phyloP scores from a whole-genome alignment of 2,329 filamentous ascomycete species.

The Pseudopithomyces chartarum region DNA sequence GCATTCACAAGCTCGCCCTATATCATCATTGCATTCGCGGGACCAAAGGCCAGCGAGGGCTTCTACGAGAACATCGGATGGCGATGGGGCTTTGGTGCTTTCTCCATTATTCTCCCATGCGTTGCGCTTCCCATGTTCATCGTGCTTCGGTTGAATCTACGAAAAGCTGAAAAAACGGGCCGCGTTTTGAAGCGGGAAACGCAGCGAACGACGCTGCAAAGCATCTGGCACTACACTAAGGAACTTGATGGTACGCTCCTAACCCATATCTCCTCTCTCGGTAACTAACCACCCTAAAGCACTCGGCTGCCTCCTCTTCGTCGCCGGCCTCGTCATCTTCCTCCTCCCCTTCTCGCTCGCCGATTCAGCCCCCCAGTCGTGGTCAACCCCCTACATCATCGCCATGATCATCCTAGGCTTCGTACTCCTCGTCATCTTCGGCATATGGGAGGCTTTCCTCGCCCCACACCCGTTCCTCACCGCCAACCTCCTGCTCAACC shows the following conservation, averaged over 20 bases:
- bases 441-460: slow-evolving; percentile 45
- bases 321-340: slow-evolving; percentile 66
- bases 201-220: slow-evolving; percentile 54
- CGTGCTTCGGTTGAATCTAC: slow-evolving; percentile 60
- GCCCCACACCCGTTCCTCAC: slow-evolving; percentile 49
- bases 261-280: not conserved
- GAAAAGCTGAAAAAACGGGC: slow-evolving; percentile 62
- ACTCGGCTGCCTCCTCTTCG: slow-evolving; percentile 59
- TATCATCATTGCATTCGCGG: slow-evolving; percentile 23
- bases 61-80: slow-evolving; percentile 59
- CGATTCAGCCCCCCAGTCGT: slow-evolving; percentile 31
- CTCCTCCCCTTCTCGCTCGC: slow-evolving; percentile 69
- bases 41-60: slow-evolving; percentile 17
- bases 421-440: slow-evolving; percentile 42
- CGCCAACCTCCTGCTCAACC: slow-evolving; percentile 53
- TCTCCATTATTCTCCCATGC: slow-evolving; percentile 65
- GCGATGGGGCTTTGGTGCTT: slow-evolving; percentile 71
- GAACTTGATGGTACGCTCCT: slow-evolving; percentile 63
- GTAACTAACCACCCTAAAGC: not conserved
- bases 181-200: slow-evolving; percentile 47
- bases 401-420: slow-evolving; percentile 45
- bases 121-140: slow-evolving; percentile 66
- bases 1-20: slow-evolving; percentile 46
- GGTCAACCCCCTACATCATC: slow-evolving; percentile 44
- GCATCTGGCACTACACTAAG: slow-evolving; percentile 58